Evolutionary conservation across 768 basidiomycete species (phyloP).

Genomic region (Postia placenta): DNA sequence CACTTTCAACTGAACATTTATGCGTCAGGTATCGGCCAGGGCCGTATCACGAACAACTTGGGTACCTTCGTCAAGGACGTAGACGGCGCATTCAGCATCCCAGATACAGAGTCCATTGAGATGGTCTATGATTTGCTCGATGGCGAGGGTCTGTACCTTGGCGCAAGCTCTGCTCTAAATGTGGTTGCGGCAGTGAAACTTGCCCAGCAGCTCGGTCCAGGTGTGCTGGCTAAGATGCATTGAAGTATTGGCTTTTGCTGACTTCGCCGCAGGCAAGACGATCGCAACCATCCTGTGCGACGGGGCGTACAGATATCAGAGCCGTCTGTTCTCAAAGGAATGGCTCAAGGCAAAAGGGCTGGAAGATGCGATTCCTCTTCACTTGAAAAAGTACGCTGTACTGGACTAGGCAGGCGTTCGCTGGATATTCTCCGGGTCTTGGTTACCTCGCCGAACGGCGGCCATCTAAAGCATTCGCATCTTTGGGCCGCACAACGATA

Average conservation of each 20-base stretch:
- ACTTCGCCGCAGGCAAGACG: slow-evolving; percentile 51
- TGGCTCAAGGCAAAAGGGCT: slow-evolving; percentile 86
- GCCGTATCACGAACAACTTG: slow-evolving; percentile 89
- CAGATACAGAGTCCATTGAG: slow-evolving; percentile 83
- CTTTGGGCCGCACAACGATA: too few species aligned
- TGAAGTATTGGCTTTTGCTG: background rate
- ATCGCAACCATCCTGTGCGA: slow-evolving; percentile 90
- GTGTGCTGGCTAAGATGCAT: slow-evolving; percentile 35
- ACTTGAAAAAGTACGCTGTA: slow-evolving; percentile 86
- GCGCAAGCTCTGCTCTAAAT: slow-evolving; percentile 91
- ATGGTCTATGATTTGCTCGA: slow-evolving; percentile 94
- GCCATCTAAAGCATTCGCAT: too few species aligned
- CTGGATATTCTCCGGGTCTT: background rate
- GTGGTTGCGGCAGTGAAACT: slow-evolving; percentile 91
- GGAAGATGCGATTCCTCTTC: slow-evolving; percentile 69
- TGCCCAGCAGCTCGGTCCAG: slow-evolving; percentile 79
- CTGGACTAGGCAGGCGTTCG: slow-evolving; percentile 42
- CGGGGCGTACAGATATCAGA: slow-evolving; percentile 97
- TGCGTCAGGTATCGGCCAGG: slow-evolving; percentile 86
- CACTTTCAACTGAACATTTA: slow-evolving; percentile 1
- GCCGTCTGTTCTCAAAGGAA: slow-evolving; percentile 86
- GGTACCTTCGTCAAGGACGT: slow-evolving; percentile 73
- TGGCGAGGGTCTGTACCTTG: slow-evolving; percentile 89
- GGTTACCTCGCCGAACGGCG: too few species aligned
- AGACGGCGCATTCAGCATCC: slow-evolving; percentile 77